A percentile compares a stretch with the other conserved stretches of the same genome.
These are phyloP conservation scores for Xylaria acuta DNA, from an alignment of 495 filamentous ascomycete genomes.

Conservation along the genomic window DNA sequence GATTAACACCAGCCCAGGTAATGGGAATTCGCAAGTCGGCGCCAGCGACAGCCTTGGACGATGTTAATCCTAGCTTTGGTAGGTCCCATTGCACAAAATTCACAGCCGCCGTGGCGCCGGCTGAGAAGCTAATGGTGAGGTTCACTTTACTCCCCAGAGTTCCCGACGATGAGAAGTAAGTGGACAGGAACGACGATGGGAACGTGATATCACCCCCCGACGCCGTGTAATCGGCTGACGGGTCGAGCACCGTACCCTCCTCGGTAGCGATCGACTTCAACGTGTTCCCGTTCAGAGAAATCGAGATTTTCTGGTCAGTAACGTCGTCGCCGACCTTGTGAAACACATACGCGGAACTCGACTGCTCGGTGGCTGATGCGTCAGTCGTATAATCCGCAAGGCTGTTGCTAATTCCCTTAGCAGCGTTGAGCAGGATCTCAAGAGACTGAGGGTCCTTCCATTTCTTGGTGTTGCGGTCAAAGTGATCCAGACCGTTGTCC, in stretches of 20 bases:
- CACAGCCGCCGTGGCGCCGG: constrained; percentile 53
- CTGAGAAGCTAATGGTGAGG: constrained; percentile 59
- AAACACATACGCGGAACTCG: constrained; percentile 60
- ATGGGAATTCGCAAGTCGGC: constrained; percentile 58
- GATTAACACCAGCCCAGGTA: constrained; percentile 55
- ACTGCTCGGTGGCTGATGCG: constrained; percentile 50
- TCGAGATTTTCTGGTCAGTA: constrained; percentile 49
- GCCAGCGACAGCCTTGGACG: constrained; percentile 48
- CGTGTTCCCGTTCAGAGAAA: constrained; percentile 63
- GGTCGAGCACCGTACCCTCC: constrained; percentile 40
- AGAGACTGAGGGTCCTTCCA: constrained; percentile 60
- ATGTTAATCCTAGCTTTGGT: constrained; percentile 48
- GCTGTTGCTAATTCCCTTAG: constrained; percentile 53
- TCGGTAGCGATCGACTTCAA: constrained; percentile 53
- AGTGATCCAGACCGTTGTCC: constrained; percentile 62
- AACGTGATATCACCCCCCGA: constrained; percentile 55
- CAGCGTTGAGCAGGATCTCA: constrained; percentile 54
- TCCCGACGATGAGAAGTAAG: constrained; percentile 46
- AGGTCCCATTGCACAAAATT: constrained; percentile 59
- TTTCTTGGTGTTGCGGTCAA: constrained; percentile 50
- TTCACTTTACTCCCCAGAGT: constrained; percentile 54
- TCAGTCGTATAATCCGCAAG: constrained; percentile 62
- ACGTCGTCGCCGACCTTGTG: constrained; percentile 58
- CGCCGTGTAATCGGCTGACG: constrained; percentile 54
- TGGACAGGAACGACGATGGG: constrained; percentile 54